Evolutionary conservation across 495 filamentous ascomycete genomes (phyloP), one percentile per base, ranked within the genome.

Genomic region (Amniculicola lignicola): DNA sequence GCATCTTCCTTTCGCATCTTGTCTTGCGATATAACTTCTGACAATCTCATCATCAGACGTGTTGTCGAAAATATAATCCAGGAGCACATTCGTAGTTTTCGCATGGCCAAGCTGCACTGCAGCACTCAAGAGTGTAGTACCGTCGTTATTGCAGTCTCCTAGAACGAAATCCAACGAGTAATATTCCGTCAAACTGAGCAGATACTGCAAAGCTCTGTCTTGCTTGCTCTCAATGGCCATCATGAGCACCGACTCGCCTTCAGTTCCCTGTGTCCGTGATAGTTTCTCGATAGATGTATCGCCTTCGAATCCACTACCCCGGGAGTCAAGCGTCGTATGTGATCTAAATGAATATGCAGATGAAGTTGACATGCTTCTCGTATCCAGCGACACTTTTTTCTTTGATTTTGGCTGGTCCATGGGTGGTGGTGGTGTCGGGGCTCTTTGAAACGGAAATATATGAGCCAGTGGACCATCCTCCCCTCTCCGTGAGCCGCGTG

Each of bases 211-310:
- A 24, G 81, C 82, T 37, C 86, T 80, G 6, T 77, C 72, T 49
- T 86, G 86, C 23, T 81, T 77, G 48, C 83, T 80, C 63, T 96
- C 90, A 27, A 96, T 79, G 6, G 92, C 90, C 90, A 99, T 97
- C 94, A 97, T 99, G 14, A 83, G 79, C 16, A 96, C 80, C 4
- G 91, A 95, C 64, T 95, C 85, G 1, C 93, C 92, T 23, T 82
- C 78, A 16, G 79, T 75, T 61, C 90, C 84, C 62, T 93, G 87
- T 0, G 90, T 95, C 63, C 88, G 85, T 3, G 86, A 79, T 4
- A 96, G 72, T 5, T 81, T 85, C 67, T 91, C 88, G 51, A 90
- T 83, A 1, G 89, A 94, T 6, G 82, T 87, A 64, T 95, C 90
- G 4, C 89, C 88, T 71, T 94, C 89, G 25, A 92, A 80, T 4